Conservation (phyloP, 1,284 basidiomycete genomes). For the Meripilus lineatus region DNA sequence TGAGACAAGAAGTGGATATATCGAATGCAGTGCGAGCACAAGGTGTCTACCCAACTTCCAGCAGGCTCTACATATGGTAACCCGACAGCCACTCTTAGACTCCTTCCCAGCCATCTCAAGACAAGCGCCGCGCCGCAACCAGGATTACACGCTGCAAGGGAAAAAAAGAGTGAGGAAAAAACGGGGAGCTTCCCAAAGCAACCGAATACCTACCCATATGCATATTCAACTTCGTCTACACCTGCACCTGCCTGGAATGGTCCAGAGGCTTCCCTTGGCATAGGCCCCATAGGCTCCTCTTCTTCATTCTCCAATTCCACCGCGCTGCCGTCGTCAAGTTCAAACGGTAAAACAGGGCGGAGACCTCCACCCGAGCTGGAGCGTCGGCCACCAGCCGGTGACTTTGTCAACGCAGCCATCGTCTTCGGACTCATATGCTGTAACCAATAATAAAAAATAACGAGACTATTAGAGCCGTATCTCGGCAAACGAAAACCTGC, state of each 20-base stretch:
- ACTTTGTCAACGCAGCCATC: constrained; percentile 85
- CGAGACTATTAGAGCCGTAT: constrained; percentile 7
- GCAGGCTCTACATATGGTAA: too few species aligned
- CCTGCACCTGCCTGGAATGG: constrained; percentile 74
- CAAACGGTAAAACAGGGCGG: constrained; percentile 79
- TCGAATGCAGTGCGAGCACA: too few species aligned
- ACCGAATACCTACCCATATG: constrained; percentile 77
- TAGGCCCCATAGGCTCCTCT: constrained; percentile 64
- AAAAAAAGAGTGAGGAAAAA: too few species aligned
- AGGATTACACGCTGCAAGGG: too few species aligned
- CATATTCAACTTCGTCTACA: constrained; percentile 85
- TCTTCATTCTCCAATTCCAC: constrained; percentile 50
- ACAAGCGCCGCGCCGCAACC: too few species aligned
- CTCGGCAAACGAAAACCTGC: constrained; percentile 1
- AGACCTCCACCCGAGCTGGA: constrained; percentile 79
- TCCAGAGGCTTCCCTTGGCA: constrained; percentile 66
- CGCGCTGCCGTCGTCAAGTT: constrained; percentile 67
- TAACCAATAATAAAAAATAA: constrained; percentile 1
- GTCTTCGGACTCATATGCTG: constrained; percentile 94
- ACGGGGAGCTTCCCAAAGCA: too few species aligned
- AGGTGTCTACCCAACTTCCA: too few species aligned
- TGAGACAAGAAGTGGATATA: too few species aligned
- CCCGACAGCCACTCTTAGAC: too few species aligned
- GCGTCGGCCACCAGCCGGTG: constrained; percentile 73
- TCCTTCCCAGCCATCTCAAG: too few species aligned